These are phyloP conservation scores for Boletus sensibilis DNA, from an alignment of 768 basidiomycete genomes.

Conservation along the genomic window DNA sequence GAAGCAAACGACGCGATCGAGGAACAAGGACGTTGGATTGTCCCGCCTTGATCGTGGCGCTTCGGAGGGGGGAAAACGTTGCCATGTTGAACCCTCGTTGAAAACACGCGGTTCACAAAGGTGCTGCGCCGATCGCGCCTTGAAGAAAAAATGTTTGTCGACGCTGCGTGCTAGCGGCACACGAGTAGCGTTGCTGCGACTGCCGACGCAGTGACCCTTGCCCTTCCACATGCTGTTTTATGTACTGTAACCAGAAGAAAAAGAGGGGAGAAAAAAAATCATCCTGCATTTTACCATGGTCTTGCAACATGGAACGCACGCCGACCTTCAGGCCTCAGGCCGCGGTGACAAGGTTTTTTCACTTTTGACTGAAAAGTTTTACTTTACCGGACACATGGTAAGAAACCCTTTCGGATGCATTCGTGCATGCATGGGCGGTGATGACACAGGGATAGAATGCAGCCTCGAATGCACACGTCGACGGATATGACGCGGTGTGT, in stretches of 20 bases:
- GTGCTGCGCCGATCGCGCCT: constrained; percentile 13
- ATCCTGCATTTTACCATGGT: neutral
- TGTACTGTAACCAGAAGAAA: neutral
- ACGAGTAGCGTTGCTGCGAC: neutral
- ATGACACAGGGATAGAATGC: constrained; percentile 14
- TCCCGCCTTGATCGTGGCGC: constrained; percentile 4
- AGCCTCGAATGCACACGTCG: constrained; percentile 2
- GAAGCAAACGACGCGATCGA: constrained; percentile 6
- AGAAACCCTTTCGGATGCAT: neutral
- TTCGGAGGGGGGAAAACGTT: neutral
- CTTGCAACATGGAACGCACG: constrained; percentile 11
- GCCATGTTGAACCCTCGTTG: constrained; percentile 20
- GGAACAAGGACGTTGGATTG: neutral
- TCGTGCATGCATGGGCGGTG: neutral
- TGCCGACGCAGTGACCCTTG: neutral
- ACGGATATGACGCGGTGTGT: constrained; percentile 22
- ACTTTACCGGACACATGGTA: constrained; percentile 7
- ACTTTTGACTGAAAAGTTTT: neutral
- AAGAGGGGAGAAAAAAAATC: neutral
- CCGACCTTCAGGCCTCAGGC: no score
- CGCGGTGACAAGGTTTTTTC: neutral
- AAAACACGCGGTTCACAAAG: constrained; percentile 21
- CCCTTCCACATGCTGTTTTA: neutral
- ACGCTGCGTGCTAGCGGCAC: neutral
- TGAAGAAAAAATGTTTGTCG: neutral